These are phyloP conservation scores for Phytophthora cryptogea DNA, from an alignment of 352 stramenopile species.

Conservation along the genomic window DNA sequence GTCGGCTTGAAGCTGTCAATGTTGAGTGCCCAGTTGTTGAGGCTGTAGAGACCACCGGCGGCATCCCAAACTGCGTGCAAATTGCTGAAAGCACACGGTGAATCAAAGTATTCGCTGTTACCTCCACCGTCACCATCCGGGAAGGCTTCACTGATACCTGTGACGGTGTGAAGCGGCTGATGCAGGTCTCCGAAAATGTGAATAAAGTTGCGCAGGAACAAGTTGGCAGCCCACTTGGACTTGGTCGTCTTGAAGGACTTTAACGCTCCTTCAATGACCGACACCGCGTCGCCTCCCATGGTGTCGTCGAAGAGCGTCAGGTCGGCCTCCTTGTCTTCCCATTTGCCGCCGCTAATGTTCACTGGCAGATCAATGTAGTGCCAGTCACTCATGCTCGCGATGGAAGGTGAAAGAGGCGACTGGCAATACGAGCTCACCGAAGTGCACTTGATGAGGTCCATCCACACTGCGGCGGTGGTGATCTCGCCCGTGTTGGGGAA, in stretches of 20 bases:
- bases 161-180: conserved; percentile 59
- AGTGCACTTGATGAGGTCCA: conserved; percentile 60
- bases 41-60: conserved; percentile 47
- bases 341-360: conserved; percentile 45
- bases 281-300: conserved; percentile 46
- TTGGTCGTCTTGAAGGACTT: conserved; percentile 56
- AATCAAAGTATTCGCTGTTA: conserved; percentile 58
- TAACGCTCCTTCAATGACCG: conserved; percentile 47
- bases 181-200: conserved; percentile 66
- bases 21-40: conserved; percentile 54
- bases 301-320: conserved; percentile 50
- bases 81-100: conserved; percentile 55
- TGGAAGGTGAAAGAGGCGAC: conserved; percentile 39
- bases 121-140: conserved; percentile 56
- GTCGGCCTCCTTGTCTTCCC: conserved; percentile 33
- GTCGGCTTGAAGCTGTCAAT: conserved; percentile 32
- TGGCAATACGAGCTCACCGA: conserved; percentile 38
- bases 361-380: conserved; percentile 73
- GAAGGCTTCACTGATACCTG: conserved; percentile 42
- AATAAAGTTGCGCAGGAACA: conserved; percentile 63
- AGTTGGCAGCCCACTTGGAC: conserved; percentile 57
- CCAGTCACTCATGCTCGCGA: conserved; percentile 55
- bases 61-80: conserved; percentile 66
- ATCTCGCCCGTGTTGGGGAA: conserved; percentile 64
- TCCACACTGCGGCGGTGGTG: conserved; percentile 51